Conservation (phyloP, 2,329 filamentous ascomycete species). For the Fusarium sp. region DNA sequence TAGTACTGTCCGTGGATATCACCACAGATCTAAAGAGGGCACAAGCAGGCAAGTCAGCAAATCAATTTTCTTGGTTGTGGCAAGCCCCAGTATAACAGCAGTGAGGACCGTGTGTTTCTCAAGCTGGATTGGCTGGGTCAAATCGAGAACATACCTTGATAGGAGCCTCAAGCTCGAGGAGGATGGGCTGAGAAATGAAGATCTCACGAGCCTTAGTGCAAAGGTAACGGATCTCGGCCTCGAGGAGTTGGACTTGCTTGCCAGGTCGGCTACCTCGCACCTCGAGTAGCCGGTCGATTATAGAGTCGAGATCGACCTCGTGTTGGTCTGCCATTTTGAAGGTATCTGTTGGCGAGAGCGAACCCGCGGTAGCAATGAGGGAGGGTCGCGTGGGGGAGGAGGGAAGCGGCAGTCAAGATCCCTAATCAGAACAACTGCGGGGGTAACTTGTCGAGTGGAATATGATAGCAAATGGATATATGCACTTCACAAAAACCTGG, state of each 20-base stretch:
- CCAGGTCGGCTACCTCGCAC: slow-evolving; percentile 97
- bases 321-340: slow-evolving; percentile 72
- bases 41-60: slow-evolving; percentile 32
- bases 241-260: slow-evolving; percentile 97
- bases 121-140: neutral
- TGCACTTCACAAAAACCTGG: slow-evolving; percentile 50
- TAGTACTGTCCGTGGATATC: slow-evolving; percentile 99
- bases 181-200: slow-evolving; percentile 98
- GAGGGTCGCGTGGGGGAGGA: slow-evolving; percentile 42
- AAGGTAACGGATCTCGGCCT: slow-evolving; percentile 94
- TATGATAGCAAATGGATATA: slow-evolving; percentile 47
- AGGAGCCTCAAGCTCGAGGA: slow-evolving; percentile 96
- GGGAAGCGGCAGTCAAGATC: slow-evolving; percentile 44
- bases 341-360: slow-evolving; percentile 51
- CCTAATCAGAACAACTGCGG: slow-evolving; percentile 48
- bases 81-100: slow-evolving; percentile 1
- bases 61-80: neutral
- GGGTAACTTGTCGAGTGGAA: slow-evolving; percentile 42
- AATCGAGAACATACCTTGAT: slow-evolving; percentile 81
- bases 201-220: slow-evolving; percentile 99
- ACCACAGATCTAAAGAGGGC: slow-evolving; percentile 83
- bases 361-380: slow-evolving; percentile 52
- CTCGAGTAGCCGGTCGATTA: slow-evolving; percentile 98
- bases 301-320: slow-evolving; percentile 98
- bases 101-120: slow-evolving; percentile 1